Base-by-base conservation (phyloP, 2,329 filamentous ascomycete genomes). In the Pseudogymnoascus sp. region DNA sequence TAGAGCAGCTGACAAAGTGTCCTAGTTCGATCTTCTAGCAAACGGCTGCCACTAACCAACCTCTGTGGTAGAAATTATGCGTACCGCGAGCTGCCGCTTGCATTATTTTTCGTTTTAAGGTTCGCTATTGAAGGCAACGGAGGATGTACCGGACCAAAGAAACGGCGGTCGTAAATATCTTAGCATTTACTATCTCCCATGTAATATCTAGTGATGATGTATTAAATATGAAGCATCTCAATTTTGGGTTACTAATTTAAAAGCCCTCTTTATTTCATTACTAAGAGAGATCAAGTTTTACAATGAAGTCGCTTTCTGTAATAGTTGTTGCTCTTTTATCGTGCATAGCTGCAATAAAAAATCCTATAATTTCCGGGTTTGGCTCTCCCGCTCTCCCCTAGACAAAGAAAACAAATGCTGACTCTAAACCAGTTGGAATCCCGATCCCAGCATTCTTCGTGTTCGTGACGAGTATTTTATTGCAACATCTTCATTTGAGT, bases 401-500 rank as follows among this genome's bases (percentile, higher is more conserved):
- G 16, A 43, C 8, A 11, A 18, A 43, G 40, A 43, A 12, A 43
- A 43, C 40, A 43, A 43, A 43, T 43, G 16, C 40, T 43, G 16
- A 43, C 21, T 12, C 16, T 43, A 18, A 18, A 43, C 16, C n/a
- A 43, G 81, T 14, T 83, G 80, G 70, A 82, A 83, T 63, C 78
- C 81, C 11, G 81, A 84, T 65, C 81, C 81, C 0, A 81, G 81
- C 0, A 77, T 83, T 40, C 66, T 82, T 9, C 74, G 80, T 2
- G 78, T 82, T 18, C 74, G 74, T 6, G 67, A 75, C 43, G 79
- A 81, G 67, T 84, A 79, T 68, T 83, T 80, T 69, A 75, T 83
- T 21, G 79, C 78, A 4, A 83, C 79, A 1, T 83, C 81, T 0
- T 79, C 79, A 0, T 84, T 84, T 63, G 81, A 84, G 68, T 82